These are phyloP conservation scores for Stellera chamaejasme DNA, from an alignment of 345 rosid genomes.

Conservation along the genomic window DNA sequence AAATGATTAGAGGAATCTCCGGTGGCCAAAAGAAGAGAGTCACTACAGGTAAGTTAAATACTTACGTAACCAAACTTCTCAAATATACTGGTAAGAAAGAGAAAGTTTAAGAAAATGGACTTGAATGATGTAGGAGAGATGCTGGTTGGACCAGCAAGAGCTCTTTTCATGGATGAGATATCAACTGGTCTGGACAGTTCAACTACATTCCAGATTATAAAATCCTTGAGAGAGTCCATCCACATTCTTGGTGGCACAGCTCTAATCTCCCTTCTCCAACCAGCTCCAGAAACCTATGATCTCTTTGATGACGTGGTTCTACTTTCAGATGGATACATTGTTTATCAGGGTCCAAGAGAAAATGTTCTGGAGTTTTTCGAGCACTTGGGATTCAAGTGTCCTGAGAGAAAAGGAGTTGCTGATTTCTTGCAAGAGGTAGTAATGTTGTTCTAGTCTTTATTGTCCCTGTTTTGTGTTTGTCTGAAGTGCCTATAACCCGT, in stretches of 20 bases:
- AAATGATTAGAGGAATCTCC: conserved; percentile 52
- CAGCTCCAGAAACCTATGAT: conserved; percentile 70
- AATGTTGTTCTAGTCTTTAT: conserved; percentile 7
- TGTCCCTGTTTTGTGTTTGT: background rate
- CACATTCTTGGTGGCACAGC: conserved; percentile 65
- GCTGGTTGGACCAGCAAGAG: conserved; percentile 74
- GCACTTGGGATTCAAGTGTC: conserved; percentile 57
- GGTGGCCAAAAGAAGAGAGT: conserved; percentile 56
- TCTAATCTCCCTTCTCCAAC: conserved; percentile 73
- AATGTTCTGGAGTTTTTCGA: conserved; percentile 61
- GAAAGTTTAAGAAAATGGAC: background rate
- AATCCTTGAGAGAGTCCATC: conserved; percentile 50
- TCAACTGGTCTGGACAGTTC: conserved; percentile 83
- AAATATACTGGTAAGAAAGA: background rate
- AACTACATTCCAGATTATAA: conserved; percentile 73
- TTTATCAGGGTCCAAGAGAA: conserved; percentile 71
- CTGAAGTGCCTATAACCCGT: background rate
- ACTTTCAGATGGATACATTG: conserved; percentile 71
- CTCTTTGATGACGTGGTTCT: conserved; percentile 73
- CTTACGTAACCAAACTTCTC: background rate
- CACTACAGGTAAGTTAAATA: conserved; percentile 29
- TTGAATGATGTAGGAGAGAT: conserved; percentile 43
- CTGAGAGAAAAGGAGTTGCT: conserved; percentile 78
- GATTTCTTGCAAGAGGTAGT: conserved; percentile 79
- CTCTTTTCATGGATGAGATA: conserved; percentile 86